Evolutionary conservation across 116 monocot genomes (phyloP).

Genomic region (Zostera marina): DNA sequence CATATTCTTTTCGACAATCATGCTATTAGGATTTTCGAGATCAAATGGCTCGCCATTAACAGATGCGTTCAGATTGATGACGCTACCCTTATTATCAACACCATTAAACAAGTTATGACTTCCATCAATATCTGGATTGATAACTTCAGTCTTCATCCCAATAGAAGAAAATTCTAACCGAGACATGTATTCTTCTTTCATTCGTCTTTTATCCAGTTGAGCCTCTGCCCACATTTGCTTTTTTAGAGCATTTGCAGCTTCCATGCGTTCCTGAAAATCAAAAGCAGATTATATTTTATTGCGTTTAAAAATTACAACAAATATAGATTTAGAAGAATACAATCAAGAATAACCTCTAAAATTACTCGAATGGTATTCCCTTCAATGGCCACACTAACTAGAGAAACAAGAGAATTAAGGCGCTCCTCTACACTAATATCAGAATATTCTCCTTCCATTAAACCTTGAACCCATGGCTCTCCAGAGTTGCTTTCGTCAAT

Average conservation of each 20-base stretch:
- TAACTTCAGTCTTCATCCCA: constrained; percentile 28
- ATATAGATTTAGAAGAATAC: neutral
- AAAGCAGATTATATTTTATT: neutral
- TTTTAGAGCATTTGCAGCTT: constrained; percentile 90
- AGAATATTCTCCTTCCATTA: constrained; percentile 85
- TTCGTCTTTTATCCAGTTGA: constrained; percentile 83
- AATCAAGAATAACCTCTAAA: constrained; percentile 48
- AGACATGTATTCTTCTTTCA: constrained; percentile 56
- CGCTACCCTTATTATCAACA: constrained; percentile 23
- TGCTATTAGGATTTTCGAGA: constrained; percentile 17
- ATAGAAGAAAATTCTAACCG: constrained; percentile 39
- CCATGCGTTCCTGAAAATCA: constrained; percentile 68
- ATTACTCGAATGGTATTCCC: constrained; percentile 74
- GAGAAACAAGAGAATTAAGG: constrained; percentile 75
- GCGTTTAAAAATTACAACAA: neutral
- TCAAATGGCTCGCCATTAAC: constrained; percentile 35
- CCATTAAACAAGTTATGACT: constrained; percentile 28
- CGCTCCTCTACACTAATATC: constrained; percentile 87
- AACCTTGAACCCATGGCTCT: constrained; percentile 77
- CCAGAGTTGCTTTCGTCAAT: constrained; percentile 80
- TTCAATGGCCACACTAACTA: constrained; percentile 70
- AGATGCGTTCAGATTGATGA: constrained; percentile 16
- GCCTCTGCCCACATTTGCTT: constrained; percentile 99
- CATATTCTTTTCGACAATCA: constrained; percentile 26
- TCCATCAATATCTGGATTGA: constrained; percentile 22